Base-by-base conservation (phyloP, 2,329 filamentous ascomycete species). In the Harringtonia lauricola region DNA sequence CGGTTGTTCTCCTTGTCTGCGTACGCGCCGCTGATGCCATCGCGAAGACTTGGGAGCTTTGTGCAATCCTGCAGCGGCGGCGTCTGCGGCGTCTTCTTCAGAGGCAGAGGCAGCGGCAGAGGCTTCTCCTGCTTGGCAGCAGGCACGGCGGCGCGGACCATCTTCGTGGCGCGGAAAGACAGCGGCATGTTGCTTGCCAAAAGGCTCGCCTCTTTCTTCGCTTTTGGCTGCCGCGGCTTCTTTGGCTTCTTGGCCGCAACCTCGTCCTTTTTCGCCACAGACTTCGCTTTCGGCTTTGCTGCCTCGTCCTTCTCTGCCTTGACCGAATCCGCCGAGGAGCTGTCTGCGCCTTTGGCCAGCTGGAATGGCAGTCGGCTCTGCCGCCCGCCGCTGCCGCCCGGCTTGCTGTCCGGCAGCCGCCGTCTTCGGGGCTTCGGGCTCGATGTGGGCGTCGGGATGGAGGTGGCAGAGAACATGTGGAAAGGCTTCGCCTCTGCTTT, bases 371-470 rank as follows among this genome's bases (percentile, higher is more conserved):
- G 64, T 48, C 64, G 70, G 49, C 64, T 67, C 53, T 80, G 76
- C 55, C 71, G 78, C n/a, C n/a, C 37, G 64, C 49, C 26, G 34
- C 24, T 26, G 7, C 24, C 24, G 24, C 10, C 12, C 26, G 21
- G 39, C 5, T n/a, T 37, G 36, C 15, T 31, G 59, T 57, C 66
- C 71, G 66, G 64, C 15, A 65, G 62, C 55, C 39, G 61, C 17
- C 46, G 50, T 29, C 50, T 60, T 19, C 62, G 61, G 21, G 67
- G 60, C 51, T 64, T 70, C 35, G 76, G 76, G 53, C 74, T 81
- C 18, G 75, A 67, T 39, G 62, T 67, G 8, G 76, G 76, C 2
- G 76, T 81, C 3, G 69, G 71, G 30, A 81, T 77, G 3, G 43
- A 34, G 10, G 39, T 68, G 66, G 49, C 66, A 66, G 51, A 70